Evolutionary conservation across 371 early-diverging fungal species (phyloP).

Genomic region (Neoconidiobolus thromboides): DNA sequence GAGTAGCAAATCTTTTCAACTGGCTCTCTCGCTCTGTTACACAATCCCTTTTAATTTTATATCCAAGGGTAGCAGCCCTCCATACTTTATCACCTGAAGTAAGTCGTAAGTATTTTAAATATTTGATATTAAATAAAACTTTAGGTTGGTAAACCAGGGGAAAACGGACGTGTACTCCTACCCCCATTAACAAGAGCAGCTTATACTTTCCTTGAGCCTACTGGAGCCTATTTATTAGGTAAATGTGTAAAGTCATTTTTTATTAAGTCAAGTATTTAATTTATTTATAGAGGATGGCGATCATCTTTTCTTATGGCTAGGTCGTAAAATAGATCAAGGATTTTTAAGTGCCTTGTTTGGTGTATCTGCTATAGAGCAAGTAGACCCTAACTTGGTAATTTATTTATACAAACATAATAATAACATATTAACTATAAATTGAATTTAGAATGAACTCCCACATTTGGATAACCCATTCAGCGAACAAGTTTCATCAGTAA

Average conservation of each 20-base stretch:
- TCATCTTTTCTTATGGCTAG: slow-evolving; percentile 71
- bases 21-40: slow-evolving; percentile 48
- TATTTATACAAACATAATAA: background rate
- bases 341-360: slow-evolving; percentile 57
- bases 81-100: slow-evolving; percentile 39
- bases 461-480: slow-evolving; percentile 26
- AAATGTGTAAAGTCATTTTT: slow-evolving; percentile 14
- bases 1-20: slow-evolving; percentile 55
- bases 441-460: slow-evolving; percentile 28
- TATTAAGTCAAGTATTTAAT: background rate
- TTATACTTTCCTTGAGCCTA: slow-evolving; percentile 41
- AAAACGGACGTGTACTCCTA: slow-evolving; percentile 21
- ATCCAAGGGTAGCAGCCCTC: slow-evolving; percentile 63
- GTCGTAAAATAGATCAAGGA: slow-evolving; percentile 33
- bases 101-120: slow-evolving; percentile 29
- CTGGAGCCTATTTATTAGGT: slow-evolving; percentile 19
- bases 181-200: slow-evolving; percentile 60
- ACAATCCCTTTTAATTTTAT: slow-evolving; percentile 49
- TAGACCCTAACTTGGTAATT: slow-evolving; percentile 48
- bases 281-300: slow-evolving; percentile 50
- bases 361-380: slow-evolving; percentile 40
- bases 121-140: background rate
- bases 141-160: slow-evolving; percentile 18
- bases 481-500: slow-evolving; percentile 36
- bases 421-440: background rate